These are phyloP conservation scores for Lipomyces yamanashiensis DNA, from an alignment of 805 yeast species.

Conservation along the genomic window DNA sequence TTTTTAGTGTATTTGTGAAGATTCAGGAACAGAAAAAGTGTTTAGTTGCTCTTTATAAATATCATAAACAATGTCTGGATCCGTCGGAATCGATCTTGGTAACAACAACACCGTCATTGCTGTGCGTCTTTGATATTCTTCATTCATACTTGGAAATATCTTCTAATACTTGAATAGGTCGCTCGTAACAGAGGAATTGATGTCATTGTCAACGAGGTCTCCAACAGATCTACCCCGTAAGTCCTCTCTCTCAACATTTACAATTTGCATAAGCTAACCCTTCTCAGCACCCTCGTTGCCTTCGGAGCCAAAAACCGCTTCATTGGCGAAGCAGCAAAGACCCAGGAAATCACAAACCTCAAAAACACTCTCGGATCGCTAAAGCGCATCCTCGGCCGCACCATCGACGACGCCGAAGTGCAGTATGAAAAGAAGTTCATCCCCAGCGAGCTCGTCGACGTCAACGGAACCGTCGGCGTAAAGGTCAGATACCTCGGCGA, in stretches of 20 bases:
- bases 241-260: constrained; percentile 33
- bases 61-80: constrained; percentile 29
- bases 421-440: constrained; percentile 72
- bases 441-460: constrained; percentile 71
- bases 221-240: constrained; percentile 93
- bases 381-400: constrained; percentile 88
- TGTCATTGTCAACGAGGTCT: constrained; percentile 96
- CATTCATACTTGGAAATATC: neutral
- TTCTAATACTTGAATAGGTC: constrained; percentile 46
- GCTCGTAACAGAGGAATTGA: constrained; percentile 99
- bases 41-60: neutral
- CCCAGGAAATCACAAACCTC: constrained; percentile 93
- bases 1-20: no score
- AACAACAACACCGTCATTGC: constrained; percentile 92
- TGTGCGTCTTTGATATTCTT: constrained; percentile 40
- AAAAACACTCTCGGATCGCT: constrained; percentile 95
- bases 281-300: constrained; percentile 66
- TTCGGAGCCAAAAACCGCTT: constrained; percentile 88
- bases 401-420: constrained; percentile 74
- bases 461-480: constrained; percentile 72
- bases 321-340: constrained; percentile 94
- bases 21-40: neutral
- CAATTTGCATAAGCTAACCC: neutral
- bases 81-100: constrained; percentile 91
- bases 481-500: constrained; percentile 84